Conservation (phyloP, 202 grass and related monocot genomes). For the Elaeis oleifera region DNA sequence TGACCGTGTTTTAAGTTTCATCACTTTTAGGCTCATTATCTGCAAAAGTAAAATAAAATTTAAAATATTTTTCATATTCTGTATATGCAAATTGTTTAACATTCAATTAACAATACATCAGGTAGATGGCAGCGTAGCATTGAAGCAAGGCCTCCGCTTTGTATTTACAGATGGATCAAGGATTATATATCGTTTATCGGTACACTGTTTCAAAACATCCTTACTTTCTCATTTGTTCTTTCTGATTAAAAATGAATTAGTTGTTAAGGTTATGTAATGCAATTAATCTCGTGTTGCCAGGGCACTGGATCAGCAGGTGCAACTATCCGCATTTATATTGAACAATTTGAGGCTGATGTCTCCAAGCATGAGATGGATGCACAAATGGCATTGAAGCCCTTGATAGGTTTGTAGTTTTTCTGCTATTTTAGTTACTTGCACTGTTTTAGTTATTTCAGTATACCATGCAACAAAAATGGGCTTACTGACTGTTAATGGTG, state of each 20-base stretch:
- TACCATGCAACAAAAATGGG: background rate
- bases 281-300: constrained; percentile 28
- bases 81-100: background rate
- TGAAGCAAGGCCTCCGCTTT: constrained; percentile 80
- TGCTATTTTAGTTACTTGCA: background rate
- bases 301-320: constrained; percentile 93
- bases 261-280: background rate
- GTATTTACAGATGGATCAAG: constrained; percentile 81
- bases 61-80: too few relatives aligned
- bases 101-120: constrained; percentile 18
- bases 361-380: constrained; percentile 69
- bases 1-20: too few relatives aligned
- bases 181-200: constrained; percentile 83
- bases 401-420: constrained; percentile 41
- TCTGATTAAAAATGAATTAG: background rate
- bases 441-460: constrained; percentile 12
- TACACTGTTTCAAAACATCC: constrained; percentile 12
- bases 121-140: constrained; percentile 74
- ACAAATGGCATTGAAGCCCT: constrained; percentile 56
- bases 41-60: too few relatives aligned
- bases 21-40: too few relatives aligned
- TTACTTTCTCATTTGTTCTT: constrained; percentile 8
- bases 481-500: constrained; percentile 11
- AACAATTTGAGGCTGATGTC: constrained; percentile 66
- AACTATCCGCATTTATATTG: constrained; percentile 67